Evolutionary conservation across 1,139 yeast genomes (phyloP).

Genomic region (Fermentozyma sake): DNA sequence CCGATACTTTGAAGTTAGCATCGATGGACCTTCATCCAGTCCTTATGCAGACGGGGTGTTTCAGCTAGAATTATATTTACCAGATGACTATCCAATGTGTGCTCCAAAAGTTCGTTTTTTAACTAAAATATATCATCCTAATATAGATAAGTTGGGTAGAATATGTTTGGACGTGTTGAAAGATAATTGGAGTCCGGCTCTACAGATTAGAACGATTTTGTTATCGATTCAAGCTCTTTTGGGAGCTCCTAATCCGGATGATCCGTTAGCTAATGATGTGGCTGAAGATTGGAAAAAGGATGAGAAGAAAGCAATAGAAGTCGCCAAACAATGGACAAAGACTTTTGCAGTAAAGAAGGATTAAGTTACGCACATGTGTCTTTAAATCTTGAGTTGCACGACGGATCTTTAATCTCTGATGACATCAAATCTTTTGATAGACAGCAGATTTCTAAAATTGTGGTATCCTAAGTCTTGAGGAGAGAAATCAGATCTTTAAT

Average conservation of each 20-base stretch:
- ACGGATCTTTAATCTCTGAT: too few species aligned
- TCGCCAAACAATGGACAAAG: constrained; percentile 86
- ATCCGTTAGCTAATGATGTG: constrained; percentile 95
- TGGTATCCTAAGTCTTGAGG: too few species aligned
- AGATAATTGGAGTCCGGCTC: constrained; percentile 95
- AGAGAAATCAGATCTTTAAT: too few species aligned
- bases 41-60: constrained; percentile 81
- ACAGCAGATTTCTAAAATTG: too few species aligned
- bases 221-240: constrained; percentile 88
- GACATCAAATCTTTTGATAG: too few species aligned
- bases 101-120: constrained; percentile 92
- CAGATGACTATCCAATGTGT: constrained; percentile 89
- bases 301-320: constrained; percentile 72
- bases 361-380: too few species aligned
- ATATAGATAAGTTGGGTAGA: constrained; percentile 90
- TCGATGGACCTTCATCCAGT: constrained; percentile 85
- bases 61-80: constrained; percentile 71
- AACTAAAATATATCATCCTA: constrained; percentile 94
- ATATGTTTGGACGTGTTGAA: constrained; percentile 93
- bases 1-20: constrained; percentile 78
- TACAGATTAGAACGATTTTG: constrained; percentile 91
- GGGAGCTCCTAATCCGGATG: constrained; percentile 97
- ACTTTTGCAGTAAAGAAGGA: constrained; percentile 46
- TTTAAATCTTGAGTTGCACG: too few species aligned
- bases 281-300: constrained; percentile 95